These are phyloP conservation scores for Exsudoporus frostii DNA, from an alignment of 768 basidiomycete species.

Conservation along the genomic window DNA sequence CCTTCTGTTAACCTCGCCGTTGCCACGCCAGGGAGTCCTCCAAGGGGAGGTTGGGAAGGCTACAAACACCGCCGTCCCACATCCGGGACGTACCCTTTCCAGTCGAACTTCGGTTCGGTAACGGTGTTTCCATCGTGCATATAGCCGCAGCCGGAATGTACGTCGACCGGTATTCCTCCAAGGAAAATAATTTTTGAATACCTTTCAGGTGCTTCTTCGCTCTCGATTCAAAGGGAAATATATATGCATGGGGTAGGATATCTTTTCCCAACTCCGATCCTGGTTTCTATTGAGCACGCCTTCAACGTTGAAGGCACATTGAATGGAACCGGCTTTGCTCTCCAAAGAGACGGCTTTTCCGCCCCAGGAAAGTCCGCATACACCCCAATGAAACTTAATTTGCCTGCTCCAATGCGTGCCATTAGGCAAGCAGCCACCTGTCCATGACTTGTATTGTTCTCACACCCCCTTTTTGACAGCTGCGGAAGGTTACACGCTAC, in stretches of 20 bases:
- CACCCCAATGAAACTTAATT: slow-evolving; percentile 53
- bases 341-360: slow-evolving; percentile 55
- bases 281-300: slow-evolving; percentile 4
- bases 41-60: slow-evolving; percentile 63
- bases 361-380: slow-evolving; percentile 46
- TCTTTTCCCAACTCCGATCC: neutral
- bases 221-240: slow-evolving; percentile 65
- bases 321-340: slow-evolving; percentile 41
- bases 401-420: slow-evolving; percentile 57
- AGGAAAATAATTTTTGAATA: neutral
- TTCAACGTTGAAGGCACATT: slow-evolving; percentile 55
- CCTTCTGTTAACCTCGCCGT: neutral
- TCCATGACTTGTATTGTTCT: neutral
- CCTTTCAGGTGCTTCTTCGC: slow-evolving; percentile 81
- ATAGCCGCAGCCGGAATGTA: slow-evolving; percentile 83
- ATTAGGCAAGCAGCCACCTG: slow-evolving; percentile 50
- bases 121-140: slow-evolving; percentile 61
- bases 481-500: slow-evolving; percentile 76
- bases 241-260: slow-evolving; percentile 77
- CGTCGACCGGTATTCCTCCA: slow-evolving; percentile 22
- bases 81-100: slow-evolving; percentile 58
- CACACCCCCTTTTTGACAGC: slow-evolving; percentile 37
- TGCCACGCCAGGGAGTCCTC: slow-evolving; percentile 46
- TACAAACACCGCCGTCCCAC: slow-evolving; percentile 32
- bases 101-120: slow-evolving; percentile 50